A percentile compares a stretch with the other conserved stretches of the same genome.
phyloP scores from a whole-genome alignment of 2,329 filamentous ascomycete species.

The Nemania diffusa region DNA sequence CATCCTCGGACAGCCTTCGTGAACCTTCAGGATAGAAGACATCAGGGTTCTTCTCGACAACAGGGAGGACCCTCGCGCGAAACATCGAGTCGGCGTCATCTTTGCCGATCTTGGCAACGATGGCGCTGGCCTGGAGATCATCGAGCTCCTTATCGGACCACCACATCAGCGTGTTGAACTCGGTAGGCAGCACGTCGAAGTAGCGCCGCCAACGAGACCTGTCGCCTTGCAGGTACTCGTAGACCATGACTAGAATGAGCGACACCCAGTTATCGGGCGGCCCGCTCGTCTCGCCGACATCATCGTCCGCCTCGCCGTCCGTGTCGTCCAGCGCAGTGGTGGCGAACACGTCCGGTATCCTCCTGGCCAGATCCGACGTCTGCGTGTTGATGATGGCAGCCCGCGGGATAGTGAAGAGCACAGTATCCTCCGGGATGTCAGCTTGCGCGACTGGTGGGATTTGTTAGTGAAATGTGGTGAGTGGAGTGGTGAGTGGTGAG shows the following conservation, averaged over 20 bases:
- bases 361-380: slow-evolving; percentile 74
- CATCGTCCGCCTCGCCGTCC: slow-evolving; percentile 53
- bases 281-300: slow-evolving; percentile 45
- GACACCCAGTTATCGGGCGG: slow-evolving; percentile 65
- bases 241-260: slow-evolving; percentile 81
- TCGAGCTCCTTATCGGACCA: slow-evolving; percentile 78
- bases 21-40: slow-evolving; percentile 58
- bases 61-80: slow-evolving; percentile 61
- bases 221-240: slow-evolving; percentile 71
- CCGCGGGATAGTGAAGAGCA: slow-evolving; percentile 83
- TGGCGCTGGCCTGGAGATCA: slow-evolving; percentile 79
- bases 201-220: slow-evolving; percentile 80
- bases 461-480: slow-evolving; percentile 35
- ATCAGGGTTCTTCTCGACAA: slow-evolving; percentile 57
- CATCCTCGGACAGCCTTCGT: slow-evolving; percentile 53
- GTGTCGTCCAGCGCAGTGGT: slow-evolving; percentile 50
- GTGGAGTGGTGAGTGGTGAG: too few relatives aligned
- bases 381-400: slow-evolving; percentile 74
- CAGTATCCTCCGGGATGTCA: slow-evolving; percentile 78
- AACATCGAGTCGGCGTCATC: slow-evolving; percentile 77
- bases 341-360: slow-evolving; percentile 65
- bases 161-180: slow-evolving; percentile 91
- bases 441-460: slow-evolving; percentile 70
- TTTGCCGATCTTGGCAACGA: slow-evolving; percentile 81
- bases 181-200: slow-evolving; percentile 75